Evolutionary conservation across 2,329 filamentous ascomycete species (phyloP).

Genomic region (Kalmusia sp.): DNA sequence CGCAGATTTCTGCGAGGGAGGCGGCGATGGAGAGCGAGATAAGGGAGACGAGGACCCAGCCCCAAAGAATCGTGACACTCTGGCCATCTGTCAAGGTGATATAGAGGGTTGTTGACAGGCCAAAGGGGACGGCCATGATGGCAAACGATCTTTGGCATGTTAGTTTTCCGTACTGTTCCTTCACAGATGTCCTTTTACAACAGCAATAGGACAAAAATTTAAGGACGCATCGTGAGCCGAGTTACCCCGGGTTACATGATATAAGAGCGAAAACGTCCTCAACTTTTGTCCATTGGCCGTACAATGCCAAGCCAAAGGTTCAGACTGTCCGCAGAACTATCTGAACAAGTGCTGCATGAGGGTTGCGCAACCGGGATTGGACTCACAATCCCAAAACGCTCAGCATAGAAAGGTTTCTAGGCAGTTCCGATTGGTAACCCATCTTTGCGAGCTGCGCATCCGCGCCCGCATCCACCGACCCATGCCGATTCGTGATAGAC

Average conservation of each 20-base stretch:
- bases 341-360: no score
- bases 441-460: conserved; percentile 69
- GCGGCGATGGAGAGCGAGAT: conserved; percentile 73
- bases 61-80: conserved; percentile 73
- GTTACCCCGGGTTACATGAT: no score
- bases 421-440: conserved; percentile 73
- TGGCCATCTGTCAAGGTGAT: conserved; percentile 74
- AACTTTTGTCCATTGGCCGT: background rate
- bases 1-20: conserved; percentile 78
- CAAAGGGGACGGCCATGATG: conserved; percentile 76
- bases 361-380: no score
- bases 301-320: no score
- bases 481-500: conserved; percentile 26
- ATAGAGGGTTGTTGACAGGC: conserved; percentile 71
- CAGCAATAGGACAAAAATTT: no score
- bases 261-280: no score
- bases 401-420: conserved; percentile 72
- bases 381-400: conserved; percentile 69
- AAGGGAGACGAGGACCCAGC: conserved; percentile 70
- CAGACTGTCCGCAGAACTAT: no score
- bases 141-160: conserved; percentile 64
- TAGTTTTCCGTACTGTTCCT: conserved; percentile 4
- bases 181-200: background rate
- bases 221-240: no score
- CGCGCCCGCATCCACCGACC: conserved; percentile 52